Percentiles rank a stretch among this genome's conserved stretches.
These are phyloP conservation scores for Metroxylon sagu DNA, from an alignment of 176 grass and related monocot species.

Conservation along the genomic window DNA sequence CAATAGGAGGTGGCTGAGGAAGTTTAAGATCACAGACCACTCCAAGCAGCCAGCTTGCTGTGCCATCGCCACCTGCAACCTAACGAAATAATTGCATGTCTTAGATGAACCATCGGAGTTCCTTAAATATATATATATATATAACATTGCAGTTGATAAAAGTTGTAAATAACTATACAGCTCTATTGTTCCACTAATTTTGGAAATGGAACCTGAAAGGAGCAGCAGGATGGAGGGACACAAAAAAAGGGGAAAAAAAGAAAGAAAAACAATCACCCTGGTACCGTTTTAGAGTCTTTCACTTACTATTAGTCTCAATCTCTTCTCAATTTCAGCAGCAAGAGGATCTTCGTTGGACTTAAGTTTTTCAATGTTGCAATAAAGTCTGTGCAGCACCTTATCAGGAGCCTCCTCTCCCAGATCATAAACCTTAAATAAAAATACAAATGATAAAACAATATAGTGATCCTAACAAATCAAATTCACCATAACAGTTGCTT, in stretches of 20 bases:
- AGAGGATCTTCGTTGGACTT: conserved; percentile 39
- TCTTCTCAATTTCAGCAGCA: conserved; percentile 56
- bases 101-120: too few relatives aligned
- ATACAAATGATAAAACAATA: not conserved
- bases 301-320: conserved; percentile 84
- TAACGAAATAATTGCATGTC: conserved; percentile 19
- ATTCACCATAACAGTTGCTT: too few relatives aligned
- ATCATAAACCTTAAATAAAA: conserved; percentile 71
- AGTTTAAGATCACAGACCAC: conserved; percentile 91
- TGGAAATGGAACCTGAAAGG: too few relatives aligned
- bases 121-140: not conserved
- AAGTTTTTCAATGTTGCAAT: conserved; percentile 75
- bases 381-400: conserved; percentile 66
- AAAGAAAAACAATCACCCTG: too few relatives aligned
- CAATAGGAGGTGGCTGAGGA: conserved; percentile 53
- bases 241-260: too few relatives aligned
- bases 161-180: too few relatives aligned
- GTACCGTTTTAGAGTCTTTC: not conserved
- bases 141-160: too few relatives aligned
- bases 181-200: too few relatives aligned
- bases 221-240: too few relatives aligned
- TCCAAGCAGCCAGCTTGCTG: conserved; percentile 92
- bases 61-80: conserved; percentile 98
- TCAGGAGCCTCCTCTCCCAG: conserved; percentile 79
- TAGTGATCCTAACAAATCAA: too few relatives aligned